These are phyloP conservation scores for Ceratobasidium sp. DNA, from an alignment of 1,284 basidiomycete genomes.

Conservation along the genomic window DNA sequence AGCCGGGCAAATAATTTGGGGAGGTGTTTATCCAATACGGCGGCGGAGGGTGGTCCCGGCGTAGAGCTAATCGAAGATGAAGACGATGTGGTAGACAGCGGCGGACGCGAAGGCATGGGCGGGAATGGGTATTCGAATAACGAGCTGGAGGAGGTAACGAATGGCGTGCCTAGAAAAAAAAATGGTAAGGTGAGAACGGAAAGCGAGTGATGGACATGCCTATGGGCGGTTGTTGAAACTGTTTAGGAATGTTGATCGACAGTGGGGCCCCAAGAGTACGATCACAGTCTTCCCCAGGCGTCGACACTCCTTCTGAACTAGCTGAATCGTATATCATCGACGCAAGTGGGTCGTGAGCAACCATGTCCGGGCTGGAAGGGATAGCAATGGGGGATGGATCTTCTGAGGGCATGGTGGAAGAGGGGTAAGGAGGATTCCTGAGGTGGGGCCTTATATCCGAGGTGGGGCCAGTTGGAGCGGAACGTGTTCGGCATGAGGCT, in stretches of 20 bases:
- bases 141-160: not conserved
- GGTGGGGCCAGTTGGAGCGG: not conserved
- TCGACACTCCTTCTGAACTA: conserved; percentile 6
- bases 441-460: conserved; percentile 2
- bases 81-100: conserved; percentile 1
- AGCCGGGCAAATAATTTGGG: not conserved
- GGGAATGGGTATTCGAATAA: conserved; percentile 26
- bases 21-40: not conserved
- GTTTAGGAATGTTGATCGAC: not conserved
- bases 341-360: not conserved
- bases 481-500: not conserved
- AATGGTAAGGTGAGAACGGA: not conserved
- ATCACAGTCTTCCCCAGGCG: not conserved
- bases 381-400: not conserved
- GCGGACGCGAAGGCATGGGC: not conserved
- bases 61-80: conserved; percentile 2
- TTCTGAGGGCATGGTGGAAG: not conserved
- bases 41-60: conserved; percentile 3
- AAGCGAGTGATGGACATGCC: not conserved
- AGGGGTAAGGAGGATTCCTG: not conserved
- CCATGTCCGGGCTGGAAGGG: no score
- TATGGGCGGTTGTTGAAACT: not conserved
- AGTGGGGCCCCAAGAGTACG: not conserved
- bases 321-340: conserved; percentile 2
- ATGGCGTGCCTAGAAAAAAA: not conserved